phyloP scores from a whole-genome alignment of 148 eudicot species.

The Cornus controversa region DNA sequence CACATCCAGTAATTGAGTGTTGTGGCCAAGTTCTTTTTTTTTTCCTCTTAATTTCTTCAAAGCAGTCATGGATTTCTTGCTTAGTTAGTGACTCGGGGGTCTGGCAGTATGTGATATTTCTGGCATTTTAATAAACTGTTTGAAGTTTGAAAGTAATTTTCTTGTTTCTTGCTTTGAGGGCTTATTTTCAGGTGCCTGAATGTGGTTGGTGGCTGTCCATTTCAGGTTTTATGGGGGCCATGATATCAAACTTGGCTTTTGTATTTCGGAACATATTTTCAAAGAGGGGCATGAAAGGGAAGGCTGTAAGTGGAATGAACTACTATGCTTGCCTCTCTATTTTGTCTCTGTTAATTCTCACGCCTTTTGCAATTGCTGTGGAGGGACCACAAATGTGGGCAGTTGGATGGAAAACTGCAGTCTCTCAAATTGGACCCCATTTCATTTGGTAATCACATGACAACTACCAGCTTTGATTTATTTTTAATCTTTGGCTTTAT shows the following conservation, averaged over 20 bases:
- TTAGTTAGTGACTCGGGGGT: conserved; percentile 13
- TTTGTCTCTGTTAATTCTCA: conserved; percentile 33
- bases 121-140: conserved; percentile 11
- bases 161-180: neutral
- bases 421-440: conserved; percentile 35
- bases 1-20: neutral
- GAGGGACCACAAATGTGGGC: conserved; percentile 55
- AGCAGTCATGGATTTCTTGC: conserved; percentile 14
- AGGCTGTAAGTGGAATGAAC: conserved; percentile 44
- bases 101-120: conserved; percentile 14
- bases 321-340: conserved; percentile 45
- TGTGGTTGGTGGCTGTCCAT: conserved; percentile 16
- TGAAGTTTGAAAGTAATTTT: conserved; percentile 12
- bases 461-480: conserved; percentile 26
- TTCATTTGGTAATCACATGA: conserved; percentile 38
- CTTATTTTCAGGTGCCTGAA: conserved; percentile 6
- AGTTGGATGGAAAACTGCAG: conserved; percentile 36
- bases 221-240: conserved; percentile 48
- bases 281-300: conserved; percentile 49
- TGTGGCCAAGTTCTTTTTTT: conserved; percentile 7
- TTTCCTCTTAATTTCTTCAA: neutral
- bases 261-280: conserved; percentile 42
- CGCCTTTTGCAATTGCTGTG: conserved; percentile 45
- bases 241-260: conserved; percentile 45
- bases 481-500: conserved; percentile 7